These are phyloP conservation scores for Saturnispora zaruensis DNA, from an alignment of 805 yeast genomes.

Conservation along the genomic window DNA sequence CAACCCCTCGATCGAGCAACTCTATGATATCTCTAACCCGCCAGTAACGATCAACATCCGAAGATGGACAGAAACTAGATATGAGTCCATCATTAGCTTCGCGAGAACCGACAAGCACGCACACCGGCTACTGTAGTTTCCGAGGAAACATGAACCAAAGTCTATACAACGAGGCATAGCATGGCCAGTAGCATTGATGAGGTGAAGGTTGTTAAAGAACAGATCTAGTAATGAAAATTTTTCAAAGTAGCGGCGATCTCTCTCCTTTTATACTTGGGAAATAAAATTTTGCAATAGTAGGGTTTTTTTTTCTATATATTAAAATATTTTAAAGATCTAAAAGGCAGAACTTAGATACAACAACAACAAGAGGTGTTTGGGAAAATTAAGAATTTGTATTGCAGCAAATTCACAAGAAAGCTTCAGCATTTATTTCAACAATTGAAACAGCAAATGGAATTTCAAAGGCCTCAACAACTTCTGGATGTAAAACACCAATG, in stretches of 20 bases:
- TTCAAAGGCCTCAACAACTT: constrained; percentile 77
- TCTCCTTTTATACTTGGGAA: not conserved
- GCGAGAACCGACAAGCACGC: constrained; percentile 31
- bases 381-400: constrained; percentile 7
- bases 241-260: not conserved
- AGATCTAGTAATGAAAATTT: not conserved
- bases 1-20: constrained; percentile 98
- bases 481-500: constrained; percentile 94
- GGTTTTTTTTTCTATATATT: not conserved
- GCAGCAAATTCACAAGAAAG: constrained; percentile 48
- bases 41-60: constrained; percentile 26
- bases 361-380: constrained; percentile 1
- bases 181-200: constrained; percentile 19
- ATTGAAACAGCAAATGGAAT: constrained; percentile 88
- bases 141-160: constrained; percentile 11
- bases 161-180: constrained; percentile 4
- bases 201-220: constrained; percentile 36
- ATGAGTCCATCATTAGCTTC: constrained; percentile 26
- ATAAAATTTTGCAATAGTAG: not conserved
- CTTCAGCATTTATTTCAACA: constrained; percentile 85
- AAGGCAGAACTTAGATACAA: not conserved
- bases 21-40: constrained; percentile 51
- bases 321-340: not conserved
- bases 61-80: constrained; percentile 22
- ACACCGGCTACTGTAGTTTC: constrained; percentile 21